Base-by-base conservation (phyloP, 345 rosid species). In the Theobroma cacao region DNA sequence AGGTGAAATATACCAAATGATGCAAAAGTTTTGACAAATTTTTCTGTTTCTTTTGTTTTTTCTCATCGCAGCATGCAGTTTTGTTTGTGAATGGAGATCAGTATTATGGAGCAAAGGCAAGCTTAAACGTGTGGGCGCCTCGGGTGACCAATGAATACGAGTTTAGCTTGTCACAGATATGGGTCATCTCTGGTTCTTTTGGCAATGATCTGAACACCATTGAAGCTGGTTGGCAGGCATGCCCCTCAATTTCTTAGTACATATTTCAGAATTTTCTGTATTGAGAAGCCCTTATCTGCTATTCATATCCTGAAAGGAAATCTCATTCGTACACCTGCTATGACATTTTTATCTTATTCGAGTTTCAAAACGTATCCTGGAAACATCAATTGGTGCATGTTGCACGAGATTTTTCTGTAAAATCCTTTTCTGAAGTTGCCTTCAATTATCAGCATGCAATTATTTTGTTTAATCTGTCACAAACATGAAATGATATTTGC, bases 211-310 rank as follows among this genome's bases (percentile, higher is more conserved):
- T 96, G 3, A 96, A 96, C 79, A 96, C 99, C 63, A 94, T 96
- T 74, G 99, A 96, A 92, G 98, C 98, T 66, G 99, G 99, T 61
- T 96, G 99, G 99, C 99, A 96, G 97, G 99, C 87, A 84, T 15
- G 78, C 79, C 28, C 59, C 24, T 48, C 24, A 72, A 45, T 36
- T 5, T 26, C 41, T 47, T 47, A 47, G 3, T 47, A 15, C 56
- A 45, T 68, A 15, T 45, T n/a, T 47, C 33, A 43, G 56, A 68
- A 68, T 48, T 20, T n/a, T 68, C 12, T 68, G 56, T 3, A 66
- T 40, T 40, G 71, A 40, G 3, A 66, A 20, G 70, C 38, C 22
- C 31, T 61, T 26, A 59, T 34, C 41, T 18, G 18, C 5, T 3
- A 31, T 33, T 38, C 2, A 28, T 34, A 9, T 65, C 1, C 2